Evolutionary conservation across 2,329 filamentous ascomycete species (phyloP).

Genomic region (Colletotrichum magnum): DNA sequence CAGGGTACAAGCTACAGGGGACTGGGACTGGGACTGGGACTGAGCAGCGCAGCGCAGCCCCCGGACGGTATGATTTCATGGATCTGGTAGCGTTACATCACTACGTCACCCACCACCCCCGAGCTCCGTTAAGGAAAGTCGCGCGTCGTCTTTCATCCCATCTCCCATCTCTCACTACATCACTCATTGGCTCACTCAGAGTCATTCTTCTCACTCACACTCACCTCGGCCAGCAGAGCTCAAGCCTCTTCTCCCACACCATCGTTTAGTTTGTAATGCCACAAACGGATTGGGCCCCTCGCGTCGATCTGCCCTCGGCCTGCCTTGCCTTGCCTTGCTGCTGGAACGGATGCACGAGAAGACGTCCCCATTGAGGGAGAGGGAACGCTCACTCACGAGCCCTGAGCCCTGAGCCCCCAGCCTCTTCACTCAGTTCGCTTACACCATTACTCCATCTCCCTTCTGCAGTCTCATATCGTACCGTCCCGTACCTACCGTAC

Average conservation of each 20-base stretch:
- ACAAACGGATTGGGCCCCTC: slow-evolving; percentile 25
- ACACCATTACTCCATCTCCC: too few relatives aligned
- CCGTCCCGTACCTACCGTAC: background rate
- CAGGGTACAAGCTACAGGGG: too few relatives aligned
- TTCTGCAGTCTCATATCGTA: too few relatives aligned
- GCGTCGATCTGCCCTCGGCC: slow-evolving; percentile 16
- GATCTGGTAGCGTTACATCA: slow-evolving; percentile 33
- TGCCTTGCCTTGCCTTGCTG: background rate
- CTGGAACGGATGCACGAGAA: slow-evolving; percentile 25
- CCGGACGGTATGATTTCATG: slow-evolving; percentile 39
- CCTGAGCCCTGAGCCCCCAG: too few relatives aligned
- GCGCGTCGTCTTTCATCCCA: slow-evolving; percentile 13
- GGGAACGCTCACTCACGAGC: too few relatives aligned
- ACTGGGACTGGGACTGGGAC: too few relatives aligned
- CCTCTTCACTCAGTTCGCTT: too few relatives aligned
- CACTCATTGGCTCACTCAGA: background rate
- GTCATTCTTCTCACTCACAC: too few relatives aligned
- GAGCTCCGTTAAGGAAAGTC: slow-evolving; percentile 1
- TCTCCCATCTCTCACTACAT: slow-evolving; percentile 4
- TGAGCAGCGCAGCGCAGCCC: slow-evolving; percentile 12
- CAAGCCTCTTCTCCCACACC: slow-evolving; percentile 32
- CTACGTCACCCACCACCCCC: slow-evolving; percentile 17
- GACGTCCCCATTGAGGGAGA: slow-evolving; percentile 10
- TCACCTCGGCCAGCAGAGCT: slow-evolving; percentile 7
- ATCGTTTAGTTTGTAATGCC: slow-evolving; percentile 34